Evolutionary conservation across 495 filamentous ascomycete species (phyloP).

Genomic region (Choiromyces venosus): DNA sequence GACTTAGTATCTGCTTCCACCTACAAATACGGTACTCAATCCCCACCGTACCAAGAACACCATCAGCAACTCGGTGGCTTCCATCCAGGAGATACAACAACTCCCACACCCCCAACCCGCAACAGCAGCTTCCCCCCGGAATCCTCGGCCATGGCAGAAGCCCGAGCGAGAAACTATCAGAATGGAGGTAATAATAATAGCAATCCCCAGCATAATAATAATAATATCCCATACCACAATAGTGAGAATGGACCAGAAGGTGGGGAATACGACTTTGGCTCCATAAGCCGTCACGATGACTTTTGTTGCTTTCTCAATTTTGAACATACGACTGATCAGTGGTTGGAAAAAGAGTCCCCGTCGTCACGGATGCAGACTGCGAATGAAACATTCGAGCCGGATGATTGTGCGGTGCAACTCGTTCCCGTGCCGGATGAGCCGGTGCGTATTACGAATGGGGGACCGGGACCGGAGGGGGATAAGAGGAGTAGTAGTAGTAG

Average conservation of each 20-base stretch:
- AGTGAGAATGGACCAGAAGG: neutral
- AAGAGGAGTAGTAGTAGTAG: neutral
- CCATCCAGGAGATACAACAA: neutral
- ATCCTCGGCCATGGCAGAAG: neutral
- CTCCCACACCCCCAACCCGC: neutral
- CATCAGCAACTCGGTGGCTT: neutral
- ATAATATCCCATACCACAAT: neutral
- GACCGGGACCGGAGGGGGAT: neutral
- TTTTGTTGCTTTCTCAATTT: neutral
- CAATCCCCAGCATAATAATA: neutral
- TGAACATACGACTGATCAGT: neutral
- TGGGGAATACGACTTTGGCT: neutral
- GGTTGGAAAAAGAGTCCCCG: neutral
- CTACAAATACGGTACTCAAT: neutral
- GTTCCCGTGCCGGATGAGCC: neutral
- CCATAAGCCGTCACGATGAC: neutral
- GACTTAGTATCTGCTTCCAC: neutral
- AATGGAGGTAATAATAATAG: neutral
- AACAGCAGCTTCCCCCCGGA: neutral
- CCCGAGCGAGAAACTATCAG: neutral
- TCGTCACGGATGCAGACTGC: neutral
- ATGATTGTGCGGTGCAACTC: neutral
- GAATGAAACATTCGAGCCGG: neutral
- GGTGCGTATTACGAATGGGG: neutral
- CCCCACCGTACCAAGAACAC: neutral